Conservation (phyloP, 2,329 filamentous ascomycete genomes). For the Neoascochyta sp. region DNA sequence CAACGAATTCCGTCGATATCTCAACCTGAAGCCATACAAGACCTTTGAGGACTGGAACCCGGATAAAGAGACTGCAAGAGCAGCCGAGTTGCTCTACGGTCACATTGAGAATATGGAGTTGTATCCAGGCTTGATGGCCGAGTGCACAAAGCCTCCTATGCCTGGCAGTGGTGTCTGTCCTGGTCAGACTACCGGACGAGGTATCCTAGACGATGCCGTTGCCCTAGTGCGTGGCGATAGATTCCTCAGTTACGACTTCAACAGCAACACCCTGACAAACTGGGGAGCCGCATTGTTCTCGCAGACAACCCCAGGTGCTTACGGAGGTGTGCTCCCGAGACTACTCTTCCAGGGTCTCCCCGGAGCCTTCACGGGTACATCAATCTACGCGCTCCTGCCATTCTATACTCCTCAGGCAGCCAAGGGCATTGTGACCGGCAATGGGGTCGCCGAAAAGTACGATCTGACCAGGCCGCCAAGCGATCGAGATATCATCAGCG, state of each 20-base stretch:
- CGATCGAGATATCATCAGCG: slow-evolving; percentile 44
- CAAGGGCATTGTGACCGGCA: slow-evolving; percentile 47
- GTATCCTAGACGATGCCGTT: slow-evolving; percentile 72
- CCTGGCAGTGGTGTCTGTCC: slow-evolving; percentile 62
- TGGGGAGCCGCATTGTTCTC: slow-evolving; percentile 50
- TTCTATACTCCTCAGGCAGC: slow-evolving; percentile 52
- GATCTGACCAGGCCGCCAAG: slow-evolving; percentile 44
- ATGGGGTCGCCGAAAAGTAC: slow-evolving; percentile 47
- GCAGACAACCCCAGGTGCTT: slow-evolving; percentile 39
- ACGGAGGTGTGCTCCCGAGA: slow-evolving; percentile 45
- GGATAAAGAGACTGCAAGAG: slow-evolving; percentile 64
- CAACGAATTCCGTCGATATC: slow-evolving; percentile 80
- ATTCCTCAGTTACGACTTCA: slow-evolving; percentile 68
- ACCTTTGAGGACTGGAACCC: slow-evolving; percentile 81
- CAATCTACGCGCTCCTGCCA: slow-evolving; percentile 47
- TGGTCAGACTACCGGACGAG: slow-evolving; percentile 71
- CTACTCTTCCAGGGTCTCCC: slow-evolving; percentile 48
- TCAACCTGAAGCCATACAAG: slow-evolving; percentile 71
- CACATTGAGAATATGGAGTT: slow-evolving; percentile 76
- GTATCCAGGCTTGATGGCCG: slow-evolving; percentile 73
- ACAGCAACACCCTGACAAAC: slow-evolving; percentile 38
- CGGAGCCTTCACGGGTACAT: slow-evolving; percentile 48
- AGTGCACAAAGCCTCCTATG: slow-evolving; percentile 70
- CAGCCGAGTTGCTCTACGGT: slow-evolving; percentile 58
- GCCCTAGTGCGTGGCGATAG: slow-evolving; percentile 70